phyloP scores from a whole-genome alignment of 345 rosid genomes.

The Brassica juncea region DNA sequence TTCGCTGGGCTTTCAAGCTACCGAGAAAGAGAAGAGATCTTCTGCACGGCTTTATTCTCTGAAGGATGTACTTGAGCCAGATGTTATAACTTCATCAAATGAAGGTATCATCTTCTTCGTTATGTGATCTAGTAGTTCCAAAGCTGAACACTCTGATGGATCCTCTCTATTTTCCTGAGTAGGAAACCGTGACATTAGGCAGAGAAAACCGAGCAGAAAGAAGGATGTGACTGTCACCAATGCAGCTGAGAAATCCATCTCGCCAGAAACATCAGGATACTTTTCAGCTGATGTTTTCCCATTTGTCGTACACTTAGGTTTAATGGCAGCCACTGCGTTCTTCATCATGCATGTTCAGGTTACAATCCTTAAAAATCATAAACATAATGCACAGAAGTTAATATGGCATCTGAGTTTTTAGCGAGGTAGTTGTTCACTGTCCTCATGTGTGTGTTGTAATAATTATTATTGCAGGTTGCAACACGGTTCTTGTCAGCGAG shows the following conservation, averaged over 20 bases:
- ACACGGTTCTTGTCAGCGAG: conserved; percentile 90
- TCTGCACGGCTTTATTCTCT: conserved; percentile 40
- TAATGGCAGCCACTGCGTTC: conserved; percentile 78
- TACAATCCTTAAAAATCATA: conserved; percentile 23
- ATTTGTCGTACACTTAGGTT: conserved; percentile 63
- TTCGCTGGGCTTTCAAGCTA: conserved; percentile 70
- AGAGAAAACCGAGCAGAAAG: conserved; percentile 50
- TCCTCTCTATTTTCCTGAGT: neutral
- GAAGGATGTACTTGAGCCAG: conserved; percentile 26
- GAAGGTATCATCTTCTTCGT: neutral
- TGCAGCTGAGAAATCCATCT: conserved; percentile 30
- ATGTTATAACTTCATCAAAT: conserved; percentile 23
- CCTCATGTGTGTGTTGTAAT: conserved; percentile 19
- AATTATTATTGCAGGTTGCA: conserved; percentile 61
- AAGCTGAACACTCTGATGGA: neutral
- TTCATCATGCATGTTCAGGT: conserved; percentile 96
- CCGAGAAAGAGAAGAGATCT: conserved; percentile 47
- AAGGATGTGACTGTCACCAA: conserved; percentile 29
- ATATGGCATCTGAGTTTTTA: neutral
- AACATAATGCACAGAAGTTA: neutral
- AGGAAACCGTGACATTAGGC: conserved; percentile 54
- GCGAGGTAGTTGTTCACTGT: conserved; percentile 1
- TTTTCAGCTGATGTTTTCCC: conserved; percentile 60
- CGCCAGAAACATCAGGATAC: conserved; percentile 43
- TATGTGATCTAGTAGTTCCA: neutral